A percentile compares a stretch with the other conserved stretches of the same genome.
Conservation (phyloP, 2,329 filamentous ascomycete genomes). For the Scedosporium apiospermum region DNA sequence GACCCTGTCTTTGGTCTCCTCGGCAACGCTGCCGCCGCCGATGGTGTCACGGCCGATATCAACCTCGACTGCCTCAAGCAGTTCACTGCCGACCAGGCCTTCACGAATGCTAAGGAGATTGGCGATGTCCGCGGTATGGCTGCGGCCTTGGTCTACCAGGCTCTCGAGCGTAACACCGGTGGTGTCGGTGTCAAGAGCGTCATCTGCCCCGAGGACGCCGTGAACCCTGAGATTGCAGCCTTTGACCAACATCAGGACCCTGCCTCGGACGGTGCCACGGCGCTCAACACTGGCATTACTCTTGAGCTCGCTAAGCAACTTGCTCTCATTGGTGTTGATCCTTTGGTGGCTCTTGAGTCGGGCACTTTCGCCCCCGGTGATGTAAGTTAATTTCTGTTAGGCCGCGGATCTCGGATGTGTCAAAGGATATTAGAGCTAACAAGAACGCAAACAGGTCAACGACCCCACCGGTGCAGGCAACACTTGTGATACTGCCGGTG, state of each 20-base stretch:
- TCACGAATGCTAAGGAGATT: slow-evolving; percentile 47
- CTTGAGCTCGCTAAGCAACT: slow-evolving; percentile 51
- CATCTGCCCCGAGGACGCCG: slow-evolving; percentile 45
- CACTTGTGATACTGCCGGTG: slow-evolving; percentile 37
- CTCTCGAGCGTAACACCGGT: slow-evolving; percentile 41
- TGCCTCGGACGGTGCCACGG: slow-evolving; percentile 45
- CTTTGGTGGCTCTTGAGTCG: slow-evolving; percentile 47
- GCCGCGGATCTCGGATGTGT: no score
- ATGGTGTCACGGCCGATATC: slow-evolving; percentile 33
- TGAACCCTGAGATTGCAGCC: slow-evolving; percentile 57
- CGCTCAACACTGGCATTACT: slow-evolving; percentile 51
- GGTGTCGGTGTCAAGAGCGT: slow-evolving; percentile 35
- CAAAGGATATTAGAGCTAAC: background rate
- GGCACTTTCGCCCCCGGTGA: slow-evolving; percentile 55
- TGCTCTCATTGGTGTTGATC: slow-evolving; percentile 51
- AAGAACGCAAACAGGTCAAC: slow-evolving; percentile 1
- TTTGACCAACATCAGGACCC: slow-evolving; percentile 60
- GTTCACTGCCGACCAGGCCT: slow-evolving; percentile 46
- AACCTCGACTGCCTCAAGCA: slow-evolving; percentile 36
- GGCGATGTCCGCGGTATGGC: slow-evolving; percentile 44
- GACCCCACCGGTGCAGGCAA: slow-evolving; percentile 18
- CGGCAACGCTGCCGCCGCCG: slow-evolving; percentile 33
- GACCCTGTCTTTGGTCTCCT: slow-evolving; percentile 41
- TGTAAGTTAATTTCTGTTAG: slow-evolving; percentile 23
- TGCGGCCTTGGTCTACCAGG: slow-evolving; percentile 43